These are phyloP conservation scores for Alternaria viburni DNA, from an alignment of 2,329 filamentous ascomycete species.

Conservation along the genomic window DNA sequence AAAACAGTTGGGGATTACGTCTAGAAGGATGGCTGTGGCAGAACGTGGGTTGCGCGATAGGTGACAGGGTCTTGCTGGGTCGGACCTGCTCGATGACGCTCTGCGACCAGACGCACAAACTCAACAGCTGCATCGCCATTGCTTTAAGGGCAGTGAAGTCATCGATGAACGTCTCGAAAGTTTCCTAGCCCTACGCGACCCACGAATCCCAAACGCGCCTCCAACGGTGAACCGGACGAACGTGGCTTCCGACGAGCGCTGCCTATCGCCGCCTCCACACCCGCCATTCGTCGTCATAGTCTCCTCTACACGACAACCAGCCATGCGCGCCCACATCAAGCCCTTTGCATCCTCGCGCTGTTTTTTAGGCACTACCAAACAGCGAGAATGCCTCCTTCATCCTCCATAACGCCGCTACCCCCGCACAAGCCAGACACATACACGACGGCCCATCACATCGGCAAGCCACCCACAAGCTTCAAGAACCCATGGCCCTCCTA, in stretches of 20 bases:
- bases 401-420: slow-evolving; percentile 20
- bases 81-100: not conserved
- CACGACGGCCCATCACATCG: slow-evolving; percentile 51
- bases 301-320: slow-evolving; percentile 9
- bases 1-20: not conserved
- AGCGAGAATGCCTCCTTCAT: slow-evolving; percentile 23
- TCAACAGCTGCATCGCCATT: not conserved
- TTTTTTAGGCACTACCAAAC: slow-evolving; percentile 20
- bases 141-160: not conserved
- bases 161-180: not conserved
- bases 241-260: not conserved
- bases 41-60: slow-evolving; percentile 21
- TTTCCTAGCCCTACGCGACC: not conserved
- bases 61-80: not conserved
- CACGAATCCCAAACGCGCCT: not conserved
- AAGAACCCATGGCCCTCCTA: slow-evolving; percentile 59
- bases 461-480: slow-evolving; percentile 54
- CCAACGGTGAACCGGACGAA: slow-evolving; percentile 1
- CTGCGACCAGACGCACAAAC: not conserved
- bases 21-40: not conserved
- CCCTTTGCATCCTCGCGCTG: not conserved
- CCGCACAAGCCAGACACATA: slow-evolving; percentile 26
- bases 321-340: slow-evolving; percentile 7
- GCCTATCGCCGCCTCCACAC: slow-evolving; percentile 19
- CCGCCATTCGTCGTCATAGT: slow-evolving; percentile 10